Evolutionary conservation across 2,329 filamentous ascomycete genomes (phyloP), one percentile per base, ranked within the genome.

Genomic region (Verticillium isaacii): DNA sequence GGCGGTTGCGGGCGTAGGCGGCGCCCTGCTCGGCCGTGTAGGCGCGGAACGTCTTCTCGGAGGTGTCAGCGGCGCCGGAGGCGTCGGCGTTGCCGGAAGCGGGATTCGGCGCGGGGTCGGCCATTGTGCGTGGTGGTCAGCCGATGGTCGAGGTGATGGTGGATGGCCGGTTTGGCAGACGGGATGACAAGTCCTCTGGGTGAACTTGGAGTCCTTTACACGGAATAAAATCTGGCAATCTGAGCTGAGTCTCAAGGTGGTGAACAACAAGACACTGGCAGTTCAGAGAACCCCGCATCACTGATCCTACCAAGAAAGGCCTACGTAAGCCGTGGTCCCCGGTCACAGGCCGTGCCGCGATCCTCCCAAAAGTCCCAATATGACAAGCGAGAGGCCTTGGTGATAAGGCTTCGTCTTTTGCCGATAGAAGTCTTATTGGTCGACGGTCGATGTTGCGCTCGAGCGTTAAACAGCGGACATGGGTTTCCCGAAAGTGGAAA

Each of bases 21-120:
- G 74, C 65, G 32, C 78, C 80, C 63, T 84, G 76, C 2, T 76
- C 68, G 12, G 74, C 64, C 50, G 69, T 78, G 71, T 78, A 84
- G 34, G 72, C 68, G 32, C 74, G 72, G 70, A 85, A 84, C 0
- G 80, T 83, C 32, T 70, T 68, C 60, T 68, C 65, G 9, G 56
- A 50, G 8, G 45, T 50, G 45, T 50, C 45, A 1, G 45, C 39
- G n/a, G 39, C 8, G n/a, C 9, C 9, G 6, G n/a, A n/a, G 17
- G 45, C 25, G 45, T 50, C 45, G 4, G 19, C 39, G n/a, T n/a
- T 19, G n/a, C n/a, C 19, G 17, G n/a, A n/a, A 5, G 45, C 19
- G 45, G 45, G 8, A n/a, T 50, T 50, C 12, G 45, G 45, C 45
- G n/a, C 45, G 19, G 45, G n/a, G 45, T 50, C 45, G 19, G 45